These are phyloP conservation scores for Saraca asoca DNA, from an alignment of 331 rosid genomes.

Conservation along the genomic window DNA sequence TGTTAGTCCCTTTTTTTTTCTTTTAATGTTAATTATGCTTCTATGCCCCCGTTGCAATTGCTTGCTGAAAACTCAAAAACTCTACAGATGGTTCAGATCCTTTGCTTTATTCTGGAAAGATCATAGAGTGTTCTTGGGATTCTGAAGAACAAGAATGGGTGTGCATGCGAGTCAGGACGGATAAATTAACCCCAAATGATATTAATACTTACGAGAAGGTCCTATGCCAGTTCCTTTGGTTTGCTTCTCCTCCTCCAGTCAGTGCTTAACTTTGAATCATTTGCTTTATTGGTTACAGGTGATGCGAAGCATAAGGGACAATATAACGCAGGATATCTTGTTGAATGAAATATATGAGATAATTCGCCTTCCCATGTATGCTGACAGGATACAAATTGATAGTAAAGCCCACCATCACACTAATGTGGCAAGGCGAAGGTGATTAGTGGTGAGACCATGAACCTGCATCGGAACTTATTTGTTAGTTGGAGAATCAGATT, in stretches of 20 bases:
- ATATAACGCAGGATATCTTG: conserved; percentile 76
- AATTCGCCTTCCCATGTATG: conserved; percentile 91
- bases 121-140: conserved; percentile 81
- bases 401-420: conserved; percentile 77
- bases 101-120: conserved; percentile 64
- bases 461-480: conserved; percentile 29
- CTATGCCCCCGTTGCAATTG: conserved; percentile 17
- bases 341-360: conserved; percentile 81
- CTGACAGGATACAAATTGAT: conserved; percentile 78
- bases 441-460: conserved; percentile 32
- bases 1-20: conserved; percentile 5
- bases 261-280: neutral
- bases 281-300: conserved; percentile 55
- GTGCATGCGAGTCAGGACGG: conserved; percentile 69
- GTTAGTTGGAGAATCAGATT: conserved; percentile 13
- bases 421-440: conserved; percentile 66
- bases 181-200: conserved; percentile 90
- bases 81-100: conserved; percentile 74
- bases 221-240: conserved; percentile 8
- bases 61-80: conserved; percentile 28
- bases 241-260: neutral
- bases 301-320: conserved; percentile 85
- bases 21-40: neutral
- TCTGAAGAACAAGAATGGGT: conserved; percentile 64
- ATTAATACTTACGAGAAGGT: conserved; percentile 81